These are phyloP conservation scores for Tetrapisispora iriomotensis DNA, from an alignment of 805 yeast species.

Conservation along the genomic window DNA sequence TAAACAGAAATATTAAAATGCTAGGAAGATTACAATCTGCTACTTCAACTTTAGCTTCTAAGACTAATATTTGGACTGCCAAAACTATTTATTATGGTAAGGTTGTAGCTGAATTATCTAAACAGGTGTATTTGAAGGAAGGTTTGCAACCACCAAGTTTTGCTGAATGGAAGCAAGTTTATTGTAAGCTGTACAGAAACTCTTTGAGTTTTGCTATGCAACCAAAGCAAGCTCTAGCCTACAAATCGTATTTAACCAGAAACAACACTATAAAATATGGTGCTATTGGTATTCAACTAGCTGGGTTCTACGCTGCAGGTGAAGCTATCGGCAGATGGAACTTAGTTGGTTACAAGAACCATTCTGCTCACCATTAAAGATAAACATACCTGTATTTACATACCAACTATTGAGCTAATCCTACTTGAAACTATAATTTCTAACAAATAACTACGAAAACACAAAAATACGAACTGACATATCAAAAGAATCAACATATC, in stretches of 20 bases:
- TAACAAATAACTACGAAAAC: too few species aligned
- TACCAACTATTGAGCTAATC: too few species aligned
- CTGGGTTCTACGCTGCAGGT: slow-evolving; percentile 89
- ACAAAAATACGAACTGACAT: not conserved
- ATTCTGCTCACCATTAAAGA: slow-evolving; percentile 3
- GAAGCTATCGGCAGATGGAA: slow-evolving; percentile 95
- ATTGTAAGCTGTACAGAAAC: slow-evolving; percentile 42
- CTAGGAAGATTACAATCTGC: slow-evolving; percentile 22
- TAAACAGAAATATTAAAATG: slow-evolving; percentile 10
- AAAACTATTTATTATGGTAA: slow-evolving; percentile 70
- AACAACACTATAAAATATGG: slow-evolving; percentile 55
- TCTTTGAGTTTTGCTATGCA: slow-evolving; percentile 38
- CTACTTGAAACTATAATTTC: too few species aligned
- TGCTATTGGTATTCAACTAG: slow-evolving; percentile 70
- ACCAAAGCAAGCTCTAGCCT: slow-evolving; percentile 49
- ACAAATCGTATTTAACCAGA: slow-evolving; percentile 38
- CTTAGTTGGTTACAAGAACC: slow-evolving; percentile 67
- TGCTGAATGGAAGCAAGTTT: slow-evolving; percentile 68
- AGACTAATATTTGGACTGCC: slow-evolving; percentile 32
- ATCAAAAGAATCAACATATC: not conserved
- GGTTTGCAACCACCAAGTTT: slow-evolving; percentile 84
- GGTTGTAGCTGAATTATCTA: slow-evolving; percentile 41
- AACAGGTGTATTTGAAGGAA: slow-evolving; percentile 76
- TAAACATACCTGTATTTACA: too few species aligned
- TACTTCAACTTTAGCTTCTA: slow-evolving; percentile 19